Evolutionary conservation across 768 basidiomycete species (phyloP).

Genomic region (Mycena rebaudengoi): DNA sequence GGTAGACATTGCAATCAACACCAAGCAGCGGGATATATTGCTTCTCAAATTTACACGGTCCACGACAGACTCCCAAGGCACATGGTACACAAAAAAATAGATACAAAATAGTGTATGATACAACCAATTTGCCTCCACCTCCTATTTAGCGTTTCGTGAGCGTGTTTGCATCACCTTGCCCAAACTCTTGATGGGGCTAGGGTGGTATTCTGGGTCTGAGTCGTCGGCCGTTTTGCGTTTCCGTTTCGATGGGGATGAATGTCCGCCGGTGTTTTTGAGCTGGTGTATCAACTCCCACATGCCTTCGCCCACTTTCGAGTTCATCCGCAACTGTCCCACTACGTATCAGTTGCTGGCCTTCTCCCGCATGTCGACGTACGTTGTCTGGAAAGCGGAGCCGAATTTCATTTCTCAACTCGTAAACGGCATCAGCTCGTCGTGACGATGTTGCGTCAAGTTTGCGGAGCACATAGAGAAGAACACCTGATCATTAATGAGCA

Average conservation of each 20-base stretch:
- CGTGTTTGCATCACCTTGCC: conserved; percentile 51
- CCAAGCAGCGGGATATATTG: conserved; percentile 88
- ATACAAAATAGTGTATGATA: conserved; percentile 55
- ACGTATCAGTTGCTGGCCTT: no score
- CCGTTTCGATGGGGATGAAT: conserved; percentile 3
- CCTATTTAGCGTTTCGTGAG: conserved; percentile 40
- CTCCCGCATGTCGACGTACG: conserved; percentile 48
- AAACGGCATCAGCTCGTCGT: conserved; percentile 63
- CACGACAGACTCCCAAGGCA: conserved; percentile 69
- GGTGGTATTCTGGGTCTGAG: conserved; percentile 58
- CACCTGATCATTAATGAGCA: conserved; percentile 53
- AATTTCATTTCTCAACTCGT: no score
- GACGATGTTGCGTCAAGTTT: conserved; percentile 48
- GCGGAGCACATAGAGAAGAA: conserved; percentile 67
- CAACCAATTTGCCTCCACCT: neutral
- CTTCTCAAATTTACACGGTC: conserved; percentile 88
- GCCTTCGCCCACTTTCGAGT: conserved; percentile 58
- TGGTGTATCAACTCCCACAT: conserved; percentile 66
- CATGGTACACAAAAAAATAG: conserved; percentile 79
- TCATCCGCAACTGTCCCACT: conserved; percentile 69
- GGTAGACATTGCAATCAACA: conserved; percentile 80
- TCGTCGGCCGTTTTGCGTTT: conserved; percentile 38
- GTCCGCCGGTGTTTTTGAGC: conserved; percentile 37
- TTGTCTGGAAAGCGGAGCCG: conserved; percentile 65
- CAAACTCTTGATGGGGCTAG: conserved; percentile 51